These are phyloP conservation scores for Apostasia ramifera DNA, from an alignment of 106 monocot genomes.

Conservation along the genomic window DNA sequence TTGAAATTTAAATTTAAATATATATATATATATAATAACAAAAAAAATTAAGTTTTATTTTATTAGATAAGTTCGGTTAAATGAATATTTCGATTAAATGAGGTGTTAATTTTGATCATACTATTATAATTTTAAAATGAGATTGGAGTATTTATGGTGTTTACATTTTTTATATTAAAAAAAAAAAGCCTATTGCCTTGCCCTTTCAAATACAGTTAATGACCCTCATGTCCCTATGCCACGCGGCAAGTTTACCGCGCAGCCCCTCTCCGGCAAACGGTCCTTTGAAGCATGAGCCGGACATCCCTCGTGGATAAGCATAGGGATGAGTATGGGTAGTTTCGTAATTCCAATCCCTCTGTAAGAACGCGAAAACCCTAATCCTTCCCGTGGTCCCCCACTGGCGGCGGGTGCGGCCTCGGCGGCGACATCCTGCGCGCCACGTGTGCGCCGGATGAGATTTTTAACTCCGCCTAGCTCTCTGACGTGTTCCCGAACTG, in stretches of 20 bases:
- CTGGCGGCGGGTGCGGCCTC: neutral
- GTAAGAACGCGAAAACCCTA: neutral
- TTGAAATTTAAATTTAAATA: no score
- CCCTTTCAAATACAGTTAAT: no score
- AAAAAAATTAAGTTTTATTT: neutral
- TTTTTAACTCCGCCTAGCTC: neutral
- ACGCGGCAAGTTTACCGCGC: no score
- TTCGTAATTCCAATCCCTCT: neutral
- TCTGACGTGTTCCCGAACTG: constrained; percentile 12
- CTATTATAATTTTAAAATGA: no score
- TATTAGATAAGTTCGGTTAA: neutral
- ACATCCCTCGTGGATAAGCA: neutral
- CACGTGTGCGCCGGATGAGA: constrained; percentile 6
- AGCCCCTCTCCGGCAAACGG: no score
- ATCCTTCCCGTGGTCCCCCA: neutral
- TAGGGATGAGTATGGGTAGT: constrained; percentile 2
- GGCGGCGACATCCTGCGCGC: neutral
- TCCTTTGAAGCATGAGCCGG: no score
- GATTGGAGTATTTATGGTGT: no score
- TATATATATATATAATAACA: neutral
- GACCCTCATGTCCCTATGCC: no score
- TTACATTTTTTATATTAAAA: no score
- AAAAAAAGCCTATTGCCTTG: no score
- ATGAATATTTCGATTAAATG: no score
- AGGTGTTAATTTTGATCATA: no score